Base-by-base conservation (phyloP, 164 flowering plant species). In the Kingdonia uniflora region DNA sequence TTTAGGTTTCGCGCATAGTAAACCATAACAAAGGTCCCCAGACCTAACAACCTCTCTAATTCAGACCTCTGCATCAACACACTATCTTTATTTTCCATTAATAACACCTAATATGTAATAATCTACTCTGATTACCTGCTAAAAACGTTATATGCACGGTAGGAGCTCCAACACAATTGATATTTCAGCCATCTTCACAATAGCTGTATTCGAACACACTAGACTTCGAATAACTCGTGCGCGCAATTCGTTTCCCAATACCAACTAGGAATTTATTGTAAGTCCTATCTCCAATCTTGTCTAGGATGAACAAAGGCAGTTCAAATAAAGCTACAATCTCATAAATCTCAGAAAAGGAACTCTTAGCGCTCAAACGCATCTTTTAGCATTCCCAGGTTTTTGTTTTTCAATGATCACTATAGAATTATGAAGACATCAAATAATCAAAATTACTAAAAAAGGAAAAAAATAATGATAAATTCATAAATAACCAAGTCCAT, bases 11-110 rank as follows among this genome's bases (percentile, higher is more conserved):
- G 78, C 1, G 80, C 97, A 72, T 68, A 69, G 64, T 86, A 81
- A 22, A 89, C 97, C 73, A 81, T 89, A 0, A 87, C 97, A 54
- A 86, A 89, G 45, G 88, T 82, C 4, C 94, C 97, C 66, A 86
- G n/a, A n/a, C n/a, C n/a, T n/a, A n/a, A n/a, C n/a, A n/a, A n/a
- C n/a, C n/a, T n/a, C n/a, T n/a, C n/a, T n/a, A n/a, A n/a, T n/a
- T n/a, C n/a, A n/a, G n/a, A n/a, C n/a, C n/a, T n/a, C n/a, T n/a
- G n/a, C n/a, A 83, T 75, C 76, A 86, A 57, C 20, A 80, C 68
- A 57, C 71, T 65, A 33, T 72, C 69, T 54, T 76, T 81, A 53
- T 59, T 61, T 15, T 81, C 90, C 96, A 84, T 81, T 54, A 15
- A 29, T 10, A 16, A 55, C 25, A 43, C 23, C 46, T 52, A 37